Evolutionary conservation across 1,284 basidiomycete species (phyloP).

Genomic region (Cutaneotrichosporon mucoides): DNA sequence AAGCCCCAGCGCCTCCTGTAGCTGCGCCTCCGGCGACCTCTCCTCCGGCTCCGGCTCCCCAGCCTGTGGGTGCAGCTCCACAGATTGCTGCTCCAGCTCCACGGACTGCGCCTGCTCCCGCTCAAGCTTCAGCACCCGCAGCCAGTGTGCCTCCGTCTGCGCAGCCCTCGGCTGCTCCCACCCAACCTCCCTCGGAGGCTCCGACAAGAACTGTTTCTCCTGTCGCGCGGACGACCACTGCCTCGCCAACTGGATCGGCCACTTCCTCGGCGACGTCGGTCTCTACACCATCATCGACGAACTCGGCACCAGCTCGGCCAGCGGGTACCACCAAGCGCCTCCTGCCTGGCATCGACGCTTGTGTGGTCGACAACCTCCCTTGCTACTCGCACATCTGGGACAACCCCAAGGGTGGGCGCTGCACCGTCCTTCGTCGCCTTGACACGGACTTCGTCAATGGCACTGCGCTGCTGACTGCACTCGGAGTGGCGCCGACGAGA

Average conservation of each 20-base stretch:
- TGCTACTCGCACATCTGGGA: slow-evolving; percentile 39
- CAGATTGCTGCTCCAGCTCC: slow-evolving; percentile 2
- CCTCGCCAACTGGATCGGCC: slow-evolving; percentile 9
- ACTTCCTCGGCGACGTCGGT: slow-evolving; percentile 5
- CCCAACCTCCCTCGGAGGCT: background rate
- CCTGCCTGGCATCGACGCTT: slow-evolving; percentile 39
- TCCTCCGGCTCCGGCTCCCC: background rate
- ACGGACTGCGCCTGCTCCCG: no score
- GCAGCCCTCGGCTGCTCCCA: background rate
- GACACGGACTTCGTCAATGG: slow-evolving; percentile 47
- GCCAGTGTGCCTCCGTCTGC: background rate
- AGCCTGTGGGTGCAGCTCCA: background rate
- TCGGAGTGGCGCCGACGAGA: slow-evolving; percentile 27
- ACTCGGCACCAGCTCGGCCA: slow-evolving; percentile 1
- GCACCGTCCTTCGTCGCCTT: slow-evolving; percentile 34
- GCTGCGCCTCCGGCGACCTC: background rate
- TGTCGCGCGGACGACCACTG: slow-evolving; percentile 9
- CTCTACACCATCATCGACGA: slow-evolving; percentile 1
- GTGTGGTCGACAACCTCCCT: slow-evolving; percentile 44
- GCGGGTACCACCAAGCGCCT: slow-evolving; percentile 31
- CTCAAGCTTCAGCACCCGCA: no score
- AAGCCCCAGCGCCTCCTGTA: slow-evolving; percentile 2
- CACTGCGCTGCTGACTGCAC: slow-evolving; percentile 35
- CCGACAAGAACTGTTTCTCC: slow-evolving; percentile 17
- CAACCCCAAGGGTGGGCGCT: slow-evolving; percentile 19